Conservation (phyloP, 495 filamentous ascomycete genomes). For the Amphirosellinia nigrospora region DNA sequence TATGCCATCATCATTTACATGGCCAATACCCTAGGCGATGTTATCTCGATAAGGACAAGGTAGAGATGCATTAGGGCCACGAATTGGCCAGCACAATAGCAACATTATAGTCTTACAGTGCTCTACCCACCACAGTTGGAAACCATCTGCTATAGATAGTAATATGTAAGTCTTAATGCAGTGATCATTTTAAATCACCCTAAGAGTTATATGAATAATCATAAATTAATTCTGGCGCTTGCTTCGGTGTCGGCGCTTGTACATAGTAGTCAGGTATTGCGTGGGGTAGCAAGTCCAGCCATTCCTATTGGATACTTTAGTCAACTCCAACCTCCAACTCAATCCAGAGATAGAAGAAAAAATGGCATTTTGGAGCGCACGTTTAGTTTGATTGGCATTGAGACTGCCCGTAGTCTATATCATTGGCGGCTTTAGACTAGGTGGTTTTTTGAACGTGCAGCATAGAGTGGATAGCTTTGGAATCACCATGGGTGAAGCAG, state of each 20-base stretch:
- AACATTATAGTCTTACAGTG: background rate
- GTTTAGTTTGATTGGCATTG: background rate
- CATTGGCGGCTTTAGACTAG: background rate
- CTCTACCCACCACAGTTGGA: background rate
- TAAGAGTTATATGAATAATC: background rate
- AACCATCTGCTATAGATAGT: too few relatives aligned
- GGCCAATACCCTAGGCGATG: too few relatives aligned
- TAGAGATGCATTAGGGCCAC: too few relatives aligned
- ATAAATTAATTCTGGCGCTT: background rate
- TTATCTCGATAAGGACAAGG: background rate
- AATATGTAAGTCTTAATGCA: background rate
- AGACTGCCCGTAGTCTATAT: background rate
- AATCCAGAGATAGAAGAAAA: background rate
- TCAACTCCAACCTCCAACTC: conserved; percentile 11
- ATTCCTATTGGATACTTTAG: background rate
- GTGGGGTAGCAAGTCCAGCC: background rate
- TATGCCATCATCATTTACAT: too few relatives aligned
- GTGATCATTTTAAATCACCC: background rate
- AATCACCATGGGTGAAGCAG: background rate
- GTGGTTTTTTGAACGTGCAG: background rate
- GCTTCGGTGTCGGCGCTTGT: background rate
- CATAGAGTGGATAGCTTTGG: background rate
- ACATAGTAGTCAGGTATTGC: too few relatives aligned
- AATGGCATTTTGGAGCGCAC: background rate
- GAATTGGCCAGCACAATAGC: background rate